Evolutionary conservation across 495 filamentous ascomycete genomes (phyloP).

Genomic region (Xylaria telfairii): DNA sequence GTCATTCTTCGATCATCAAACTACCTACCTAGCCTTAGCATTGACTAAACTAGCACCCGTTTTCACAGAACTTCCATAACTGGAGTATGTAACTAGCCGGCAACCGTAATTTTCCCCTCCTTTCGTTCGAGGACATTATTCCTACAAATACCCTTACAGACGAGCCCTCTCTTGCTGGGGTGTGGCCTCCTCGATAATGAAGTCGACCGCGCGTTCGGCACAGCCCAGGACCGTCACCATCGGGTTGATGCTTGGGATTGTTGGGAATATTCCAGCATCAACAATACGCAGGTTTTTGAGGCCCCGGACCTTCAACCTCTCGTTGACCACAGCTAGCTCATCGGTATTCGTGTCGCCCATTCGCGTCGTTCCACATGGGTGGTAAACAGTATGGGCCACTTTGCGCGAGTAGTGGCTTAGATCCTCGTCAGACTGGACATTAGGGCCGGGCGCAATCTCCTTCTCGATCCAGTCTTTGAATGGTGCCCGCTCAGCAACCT

Average conservation of each 20-base stretch:
- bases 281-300: slow-evolving; percentile 62
- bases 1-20: not conserved
- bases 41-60: not conserved
- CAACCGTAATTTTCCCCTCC: not conserved
- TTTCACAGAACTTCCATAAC: not conserved
- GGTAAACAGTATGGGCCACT: slow-evolving; percentile 84
- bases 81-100: not conserved
- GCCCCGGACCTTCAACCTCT: slow-evolving; percentile 59
- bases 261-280: slow-evolving; percentile 67
- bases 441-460: slow-evolving; percentile 78
- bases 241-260: slow-evolving; percentile 64
- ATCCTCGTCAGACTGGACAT: slow-evolving; percentile 70
- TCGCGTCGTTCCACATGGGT: slow-evolving; percentile 85
- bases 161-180: slow-evolving; percentile 32
- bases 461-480: slow-evolving; percentile 81
- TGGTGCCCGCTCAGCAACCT: slow-evolving; percentile 71
- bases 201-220: slow-evolving; percentile 67
- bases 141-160: slow-evolving; percentile 28
- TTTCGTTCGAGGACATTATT: not conserved
- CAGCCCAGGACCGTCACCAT: slow-evolving; percentile 70
- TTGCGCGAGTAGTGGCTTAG: slow-evolving; percentile 75
- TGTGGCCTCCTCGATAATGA: slow-evolving; percentile 56
- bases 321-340: slow-evolving; percentile 65
- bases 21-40: not conserved
- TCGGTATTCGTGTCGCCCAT: slow-evolving; percentile 75